These are phyloP conservation scores for Hymenoscyphus fraxineus DNA, from an alignment of 2,329 filamentous ascomycete genomes.

Conservation along the genomic window DNA sequence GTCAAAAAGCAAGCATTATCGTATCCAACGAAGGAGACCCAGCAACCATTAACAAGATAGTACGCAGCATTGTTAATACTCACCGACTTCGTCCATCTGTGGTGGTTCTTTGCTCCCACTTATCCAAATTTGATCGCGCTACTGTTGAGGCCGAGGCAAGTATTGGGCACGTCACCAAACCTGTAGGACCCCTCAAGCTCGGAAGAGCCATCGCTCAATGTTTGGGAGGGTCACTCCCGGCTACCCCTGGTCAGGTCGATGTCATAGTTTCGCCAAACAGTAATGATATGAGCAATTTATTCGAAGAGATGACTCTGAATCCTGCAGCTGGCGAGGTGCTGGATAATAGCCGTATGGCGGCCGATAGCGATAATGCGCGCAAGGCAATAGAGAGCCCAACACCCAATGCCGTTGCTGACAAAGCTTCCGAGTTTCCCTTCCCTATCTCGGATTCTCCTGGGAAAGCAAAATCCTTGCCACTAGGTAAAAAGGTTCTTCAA, in stretches of 20 bases:
- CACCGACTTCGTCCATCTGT: conserved; percentile 23
- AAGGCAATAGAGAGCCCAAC: conserved; percentile 34
- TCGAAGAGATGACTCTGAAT: conserved; percentile 29
- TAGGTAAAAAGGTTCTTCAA: neutral
- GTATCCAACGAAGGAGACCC: conserved; percentile 29
- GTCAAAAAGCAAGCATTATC: conserved; percentile 26
- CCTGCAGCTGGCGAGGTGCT: conserved; percentile 28
- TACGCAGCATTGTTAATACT: conserved; percentile 6
- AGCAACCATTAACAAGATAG: conserved; percentile 19
- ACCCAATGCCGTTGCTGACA: conserved; percentile 25
- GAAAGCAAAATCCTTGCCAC: conserved; percentile 1
- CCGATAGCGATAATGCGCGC: conserved; percentile 32
- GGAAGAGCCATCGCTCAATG: conserved; percentile 31
- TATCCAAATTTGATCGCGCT: conserved; percentile 25
- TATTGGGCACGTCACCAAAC: conserved; percentile 33
- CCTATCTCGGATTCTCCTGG: conserved; percentile 12
- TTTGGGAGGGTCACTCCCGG: conserved; percentile 20
- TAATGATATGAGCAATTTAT: conserved; percentile 28
- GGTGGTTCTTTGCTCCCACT: conserved; percentile 32
- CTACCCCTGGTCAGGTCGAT: conserved; percentile 21
- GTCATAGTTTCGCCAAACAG: conserved; percentile 11
- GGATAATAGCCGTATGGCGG: conserved; percentile 34
- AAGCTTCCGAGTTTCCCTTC: conserved; percentile 32
- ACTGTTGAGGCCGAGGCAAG: conserved; percentile 13
- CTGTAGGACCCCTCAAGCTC: conserved; percentile 33